phyloP scores from a whole-genome alignment of 2,329 filamentous ascomycete species.

The Coniochaeta prunicola region DNA sequence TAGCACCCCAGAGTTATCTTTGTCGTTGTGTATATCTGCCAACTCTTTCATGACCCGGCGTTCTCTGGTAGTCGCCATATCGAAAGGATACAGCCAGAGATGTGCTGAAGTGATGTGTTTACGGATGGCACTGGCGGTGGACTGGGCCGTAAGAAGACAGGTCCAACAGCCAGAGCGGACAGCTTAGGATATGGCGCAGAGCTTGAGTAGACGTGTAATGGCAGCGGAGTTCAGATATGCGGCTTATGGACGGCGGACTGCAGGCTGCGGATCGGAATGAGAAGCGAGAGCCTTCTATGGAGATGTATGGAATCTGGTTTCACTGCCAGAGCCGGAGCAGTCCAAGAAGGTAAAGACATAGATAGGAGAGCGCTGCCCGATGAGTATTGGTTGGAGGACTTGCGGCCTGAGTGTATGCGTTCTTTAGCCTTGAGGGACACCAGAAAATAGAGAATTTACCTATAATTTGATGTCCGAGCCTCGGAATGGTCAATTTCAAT shows the following conservation, averaged over 20 bases:
- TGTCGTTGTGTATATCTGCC: constrained; percentile 65
- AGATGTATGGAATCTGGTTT: neutral
- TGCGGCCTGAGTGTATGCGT: neutral
- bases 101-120: neutral
- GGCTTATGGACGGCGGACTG: neutral
- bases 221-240: neutral
- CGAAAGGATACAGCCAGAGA: neutral
- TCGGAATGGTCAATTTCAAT: neutral
- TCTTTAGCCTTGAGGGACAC: neutral
- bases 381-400: neutral
- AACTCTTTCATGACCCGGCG: constrained; percentile 70
- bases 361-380: neutral
- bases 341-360: neutral
- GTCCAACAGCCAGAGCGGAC: neutral
- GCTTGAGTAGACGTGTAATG: neutral
- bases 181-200: neutral
- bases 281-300: neutral
- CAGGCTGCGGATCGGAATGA: neutral
- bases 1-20: constrained; percentile 64
- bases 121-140: neutral
- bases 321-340: neutral
- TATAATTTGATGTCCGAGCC: neutral
- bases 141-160: neutral
- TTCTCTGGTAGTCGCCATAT: constrained; percentile 44
- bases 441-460: neutral